Percentiles rank a stretch among this genome's conserved stretches.
phyloP scores from a whole-genome alignment of 2,329 filamentous ascomycete species.

The Juglanconis oblonga region DNA sequence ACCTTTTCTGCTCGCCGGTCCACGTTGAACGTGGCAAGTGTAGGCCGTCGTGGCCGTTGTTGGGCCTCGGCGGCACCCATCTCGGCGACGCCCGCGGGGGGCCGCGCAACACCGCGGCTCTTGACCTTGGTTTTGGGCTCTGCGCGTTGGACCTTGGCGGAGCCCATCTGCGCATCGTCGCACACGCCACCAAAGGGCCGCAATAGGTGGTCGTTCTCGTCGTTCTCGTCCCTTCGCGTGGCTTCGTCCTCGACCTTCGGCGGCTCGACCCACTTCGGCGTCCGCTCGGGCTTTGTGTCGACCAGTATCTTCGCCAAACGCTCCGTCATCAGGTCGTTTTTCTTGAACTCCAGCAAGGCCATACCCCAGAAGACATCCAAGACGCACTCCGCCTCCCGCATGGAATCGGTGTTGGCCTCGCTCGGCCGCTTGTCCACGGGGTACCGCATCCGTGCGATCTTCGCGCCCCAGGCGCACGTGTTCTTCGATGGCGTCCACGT shows the following conservation, averaged over 20 bases:
- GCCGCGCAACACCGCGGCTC: background rate
- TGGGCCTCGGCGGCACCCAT: accelerated
- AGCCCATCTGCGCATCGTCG: background rate
- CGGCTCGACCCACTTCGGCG: background rate
- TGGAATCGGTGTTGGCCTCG: background rate
- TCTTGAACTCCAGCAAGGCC: background rate
- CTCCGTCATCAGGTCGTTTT: background rate
- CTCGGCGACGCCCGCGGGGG: background rate
- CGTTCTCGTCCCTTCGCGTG: no score
- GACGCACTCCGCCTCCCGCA: background rate
- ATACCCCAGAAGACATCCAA: background rate
- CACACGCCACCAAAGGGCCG: no score
- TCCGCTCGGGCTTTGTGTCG: background rate
- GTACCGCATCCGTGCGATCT: background rate
- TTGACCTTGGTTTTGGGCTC: background rate
- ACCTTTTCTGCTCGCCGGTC: background rate
- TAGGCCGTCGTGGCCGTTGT: background rate
- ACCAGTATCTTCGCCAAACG: background rate
- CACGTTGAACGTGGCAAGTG: background rate
- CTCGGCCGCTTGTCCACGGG: background rate
- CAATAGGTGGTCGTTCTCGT: background rate
- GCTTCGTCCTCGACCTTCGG: no score
- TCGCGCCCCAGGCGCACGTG: background rate
- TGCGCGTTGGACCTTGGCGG: accelerated
- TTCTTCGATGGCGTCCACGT: background rate